Conservation (phyloP, 75 land plant genomes). For the Selaginella moellendorffii region DNA sequence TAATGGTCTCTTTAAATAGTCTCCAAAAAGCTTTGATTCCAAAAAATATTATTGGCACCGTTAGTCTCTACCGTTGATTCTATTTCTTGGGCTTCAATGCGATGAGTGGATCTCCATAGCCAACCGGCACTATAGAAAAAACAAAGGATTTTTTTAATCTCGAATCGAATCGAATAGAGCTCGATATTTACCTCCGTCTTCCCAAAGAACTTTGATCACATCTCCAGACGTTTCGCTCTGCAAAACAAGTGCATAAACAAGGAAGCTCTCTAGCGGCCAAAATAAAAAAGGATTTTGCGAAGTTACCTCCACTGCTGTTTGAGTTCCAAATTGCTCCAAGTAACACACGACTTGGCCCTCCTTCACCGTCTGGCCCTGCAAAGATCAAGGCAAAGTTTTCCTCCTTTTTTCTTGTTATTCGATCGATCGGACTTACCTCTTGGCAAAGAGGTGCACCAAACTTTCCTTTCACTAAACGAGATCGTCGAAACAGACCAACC, state of each 20-base stretch:
- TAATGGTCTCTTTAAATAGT: too few species aligned
- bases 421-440: constrained; percentile 43
- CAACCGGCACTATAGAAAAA: constrained; percentile 49
- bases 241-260: constrained; percentile 12
- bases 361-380: constrained; percentile 63
- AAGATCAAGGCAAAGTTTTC: constrained; percentile 1
- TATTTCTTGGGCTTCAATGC: constrained; percentile 45
- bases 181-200: constrained; percentile 61
- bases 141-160: background rate
- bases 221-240: constrained; percentile 82
- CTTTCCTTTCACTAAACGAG: constrained; percentile 63
- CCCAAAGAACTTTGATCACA: constrained; percentile 45
- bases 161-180: background rate
- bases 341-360: constrained; percentile 79
- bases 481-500: constrained; percentile 76
- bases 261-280: too few species aligned
- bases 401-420: too few species aligned
- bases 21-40: too few species aligned
- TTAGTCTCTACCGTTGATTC: too few species aligned
- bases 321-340: constrained; percentile 71
- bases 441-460: constrained; percentile 60
- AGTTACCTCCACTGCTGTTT: constrained; percentile 58
- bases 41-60: too few species aligned
- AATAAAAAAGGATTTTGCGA: background rate
- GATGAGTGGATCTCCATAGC: constrained; percentile 76